Evolutionary conservation across 306 rosid species (phyloP), one percentile per base, ranked within the genome.

Genomic region (Lagenaria siceraria): DNA sequence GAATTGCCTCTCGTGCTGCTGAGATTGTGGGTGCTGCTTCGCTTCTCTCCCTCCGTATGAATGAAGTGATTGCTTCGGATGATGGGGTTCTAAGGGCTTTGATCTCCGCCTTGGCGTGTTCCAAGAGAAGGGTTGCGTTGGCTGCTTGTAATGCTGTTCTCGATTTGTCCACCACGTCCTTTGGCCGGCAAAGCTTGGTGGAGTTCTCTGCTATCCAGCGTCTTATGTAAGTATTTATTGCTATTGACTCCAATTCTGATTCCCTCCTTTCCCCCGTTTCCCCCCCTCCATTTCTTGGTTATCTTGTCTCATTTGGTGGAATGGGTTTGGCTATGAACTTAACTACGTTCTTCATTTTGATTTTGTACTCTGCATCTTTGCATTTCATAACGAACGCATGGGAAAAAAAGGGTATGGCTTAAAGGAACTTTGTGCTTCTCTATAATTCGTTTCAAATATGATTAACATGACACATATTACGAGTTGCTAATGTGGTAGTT

Each of bases 141-240:
- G 88, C 95, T 77, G 86, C 93, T 14, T 93, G 97, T 81, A 89
- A 89, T 80, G 93, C 98, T 52, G 77, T 89, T 6, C 70, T 93
- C 80, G 93, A 93, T 79, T 81, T 93, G 80, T 83, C 89, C 60
- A 82, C 87, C 6, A 88, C 93, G 22, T 55, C 59, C 12, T 29
- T 78, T 24, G 97, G 87, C 0, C 86, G 87, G 42, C 87, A 76
- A 24, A 75, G 87, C 29, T 84, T 93, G 29, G 60, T 89, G 75
- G 73, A 78, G 15, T 51, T 80, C 80, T 84, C 81, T 54, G 87
- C 89, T 0, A 55, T 89, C 80, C 83, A 86, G 72, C 74, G 81
- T 78, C 80, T 93, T 21, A 85, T 91, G 97, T 91, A 82, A 89
- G 91, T 82, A 18, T 51, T 73, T 78, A 54, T 36, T 19, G 58